phyloP scores from a whole-genome alignment of 352 stramenopile genomes.

The Phytophthora hybrid region DNA sequence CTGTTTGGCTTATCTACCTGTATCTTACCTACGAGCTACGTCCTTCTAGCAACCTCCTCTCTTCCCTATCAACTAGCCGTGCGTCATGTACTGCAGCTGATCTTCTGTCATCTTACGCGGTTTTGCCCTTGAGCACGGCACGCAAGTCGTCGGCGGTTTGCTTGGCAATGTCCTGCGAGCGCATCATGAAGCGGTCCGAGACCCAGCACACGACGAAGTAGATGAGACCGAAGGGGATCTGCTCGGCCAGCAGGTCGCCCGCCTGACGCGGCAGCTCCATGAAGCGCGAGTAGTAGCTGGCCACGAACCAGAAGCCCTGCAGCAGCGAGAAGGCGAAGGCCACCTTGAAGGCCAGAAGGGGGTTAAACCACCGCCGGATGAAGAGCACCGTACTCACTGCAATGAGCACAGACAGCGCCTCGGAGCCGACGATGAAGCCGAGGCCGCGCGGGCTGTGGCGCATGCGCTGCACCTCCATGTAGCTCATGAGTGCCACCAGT shows the following conservation, averaged over 20 bases:
- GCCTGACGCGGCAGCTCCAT: conserved; percentile 53
- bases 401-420: conserved; percentile 68
- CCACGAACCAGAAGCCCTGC: conserved; percentile 72
- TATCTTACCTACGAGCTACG: not conserved
- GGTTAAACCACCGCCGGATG: conserved; percentile 64
- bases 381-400: conserved; percentile 66
- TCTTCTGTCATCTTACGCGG: conserved; percentile 12
- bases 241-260: conserved; percentile 66
- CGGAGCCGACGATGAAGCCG: conserved; percentile 68
- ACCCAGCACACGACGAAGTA: conserved; percentile 84
- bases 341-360: conserved; percentile 80
- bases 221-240: conserved; percentile 75
- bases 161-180: conserved; percentile 68
- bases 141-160: conserved; percentile 70
- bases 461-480: conserved; percentile 71
- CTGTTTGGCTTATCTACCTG: not conserved
- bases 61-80: too few species aligned
- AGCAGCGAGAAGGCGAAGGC: conserved; percentile 80
- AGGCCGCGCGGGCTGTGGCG: conserved; percentile 52
- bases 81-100: not conserved
- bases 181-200: conserved; percentile 86
- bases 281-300: conserved; percentile 58
- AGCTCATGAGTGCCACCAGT: conserved; percentile 74
- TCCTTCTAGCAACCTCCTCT: not conserved
- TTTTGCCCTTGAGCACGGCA: conserved; percentile 52